phyloP scores from a whole-genome alignment of 2,329 filamentous ascomycete species.

The Talaromyces sp. region DNA sequence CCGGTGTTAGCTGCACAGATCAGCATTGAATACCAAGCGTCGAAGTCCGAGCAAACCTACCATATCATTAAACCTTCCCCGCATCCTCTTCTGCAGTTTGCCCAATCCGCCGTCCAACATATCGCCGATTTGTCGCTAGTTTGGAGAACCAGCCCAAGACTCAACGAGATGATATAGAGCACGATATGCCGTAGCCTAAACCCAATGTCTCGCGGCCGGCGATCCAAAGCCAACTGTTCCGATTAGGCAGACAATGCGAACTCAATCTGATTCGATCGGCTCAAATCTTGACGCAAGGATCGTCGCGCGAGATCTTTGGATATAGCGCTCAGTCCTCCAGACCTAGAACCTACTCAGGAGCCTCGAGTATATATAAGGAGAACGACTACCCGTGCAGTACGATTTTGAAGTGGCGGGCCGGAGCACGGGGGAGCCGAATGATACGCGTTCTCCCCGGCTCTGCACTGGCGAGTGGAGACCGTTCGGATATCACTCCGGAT shows the following conservation, averaged over 20 bases:
- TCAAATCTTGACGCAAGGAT: neutral
- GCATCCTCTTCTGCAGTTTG: conserved; percentile 41
- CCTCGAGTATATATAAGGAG: too few relatives aligned
- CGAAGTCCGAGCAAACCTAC: conserved; percentile 27
- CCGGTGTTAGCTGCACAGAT: conserved; percentile 54
- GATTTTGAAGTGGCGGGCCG: conserved; percentile 3
- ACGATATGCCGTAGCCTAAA: too few relatives aligned
- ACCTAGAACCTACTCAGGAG: neutral
- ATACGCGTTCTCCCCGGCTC: conserved; percentile 15
- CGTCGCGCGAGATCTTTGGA: too few relatives aligned
- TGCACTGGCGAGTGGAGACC: conserved; percentile 22
- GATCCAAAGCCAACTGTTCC: too few relatives aligned
- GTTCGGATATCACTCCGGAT: conserved; percentile 19
- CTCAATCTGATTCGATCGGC: neutral
- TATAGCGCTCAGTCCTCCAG: neutral
- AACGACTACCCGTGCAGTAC: conserved; percentile 1
- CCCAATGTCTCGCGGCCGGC: too few relatives aligned
- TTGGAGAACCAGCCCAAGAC: too few relatives aligned
- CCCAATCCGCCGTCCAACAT: conserved; percentile 24
- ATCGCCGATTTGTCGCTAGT: neutral
- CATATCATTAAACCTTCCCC: conserved; percentile 40
- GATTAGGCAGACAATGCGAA: neutral
- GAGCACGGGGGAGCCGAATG: conserved; percentile 9
- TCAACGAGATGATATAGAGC: too few relatives aligned
- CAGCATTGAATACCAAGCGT: conserved; percentile 16